Conservation (phyloP, 2,329 filamentous ascomycete species). For the Camptophora hylomeconis region DNA sequence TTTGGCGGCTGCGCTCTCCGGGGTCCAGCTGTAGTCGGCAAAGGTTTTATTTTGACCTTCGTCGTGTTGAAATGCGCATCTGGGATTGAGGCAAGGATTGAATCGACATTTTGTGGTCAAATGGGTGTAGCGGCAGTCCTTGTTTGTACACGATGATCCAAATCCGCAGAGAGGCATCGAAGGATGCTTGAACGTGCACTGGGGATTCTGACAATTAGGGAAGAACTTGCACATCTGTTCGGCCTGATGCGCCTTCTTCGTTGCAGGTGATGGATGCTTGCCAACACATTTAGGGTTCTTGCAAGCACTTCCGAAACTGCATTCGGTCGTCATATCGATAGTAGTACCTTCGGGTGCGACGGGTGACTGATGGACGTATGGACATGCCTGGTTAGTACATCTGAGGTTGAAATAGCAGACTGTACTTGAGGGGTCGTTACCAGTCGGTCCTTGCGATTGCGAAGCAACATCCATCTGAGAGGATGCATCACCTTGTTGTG, state of each 20-base stretch:
- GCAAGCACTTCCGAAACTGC: constrained; percentile 78
- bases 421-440: constrained; percentile 43
- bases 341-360: constrained; percentile 65
- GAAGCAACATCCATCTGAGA: constrained; percentile 48
- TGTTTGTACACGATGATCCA: constrained; percentile 70
- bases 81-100: constrained; percentile 80
- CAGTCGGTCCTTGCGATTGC: constrained; percentile 39
- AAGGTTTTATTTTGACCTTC: constrained; percentile 71
- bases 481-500: constrained; percentile 10
- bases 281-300: constrained; percentile 91
- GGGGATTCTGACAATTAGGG: constrained; percentile 77
- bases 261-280: constrained; percentile 82
- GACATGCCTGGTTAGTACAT: constrained; percentile 82
- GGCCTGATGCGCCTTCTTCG: constrained; percentile 62
- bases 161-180: constrained; percentile 79
- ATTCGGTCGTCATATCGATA: constrained; percentile 68
- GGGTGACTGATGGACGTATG: constrained; percentile 88
- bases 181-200: constrained; percentile 82
- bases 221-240: constrained; percentile 85
- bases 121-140: constrained; percentile 84
- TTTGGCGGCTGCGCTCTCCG: constrained; percentile 10
- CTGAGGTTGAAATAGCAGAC: constrained; percentile 81
- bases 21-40: constrained; percentile 81
- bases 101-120: constrained; percentile 74
- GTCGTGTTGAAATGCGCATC: constrained; percentile 77